These are phyloP conservation scores for Heritiera fomes DNA, from an alignment of 345 rosid species.

Conservation along the genomic window DNA sequence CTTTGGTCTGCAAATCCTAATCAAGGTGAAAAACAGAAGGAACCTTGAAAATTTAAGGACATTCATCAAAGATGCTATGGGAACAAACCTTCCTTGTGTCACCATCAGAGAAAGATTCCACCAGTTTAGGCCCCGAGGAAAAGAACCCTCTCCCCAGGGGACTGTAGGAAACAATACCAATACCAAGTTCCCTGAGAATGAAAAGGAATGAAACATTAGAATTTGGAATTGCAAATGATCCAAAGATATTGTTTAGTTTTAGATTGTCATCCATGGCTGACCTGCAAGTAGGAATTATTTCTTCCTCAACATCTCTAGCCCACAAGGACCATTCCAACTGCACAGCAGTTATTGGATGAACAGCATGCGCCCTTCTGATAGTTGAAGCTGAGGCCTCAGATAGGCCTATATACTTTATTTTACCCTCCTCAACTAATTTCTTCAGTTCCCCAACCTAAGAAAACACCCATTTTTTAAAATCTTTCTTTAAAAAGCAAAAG, in stretches of 20 bases:
- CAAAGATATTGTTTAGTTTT: not conserved
- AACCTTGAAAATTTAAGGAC: not conserved
- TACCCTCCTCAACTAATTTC: conserved; percentile 72
- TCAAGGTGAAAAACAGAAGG: not conserved
- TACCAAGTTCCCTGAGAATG: too few relatives aligned
- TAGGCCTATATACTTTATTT: conserved; percentile 67
- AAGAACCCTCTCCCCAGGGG: too few relatives aligned
- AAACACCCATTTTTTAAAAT: not conserved
- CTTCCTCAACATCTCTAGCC: conserved; percentile 77
- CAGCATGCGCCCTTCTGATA: conserved; percentile 74
- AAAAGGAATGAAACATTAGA: not conserved
- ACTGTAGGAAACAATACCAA: too few relatives aligned
- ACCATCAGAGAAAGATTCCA: conserved; percentile 36
- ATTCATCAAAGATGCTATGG: not conserved
- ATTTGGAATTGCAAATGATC: not conserved
- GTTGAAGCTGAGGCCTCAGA: conserved; percentile 81
- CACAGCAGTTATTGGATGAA: conserved; percentile 70
- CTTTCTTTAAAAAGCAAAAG: not conserved
- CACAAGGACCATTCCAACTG: conserved; percentile 83
- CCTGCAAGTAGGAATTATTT: conserved; percentile 17
- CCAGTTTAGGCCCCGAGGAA: conserved; percentile 32
- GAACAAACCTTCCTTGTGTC: conserved; percentile 47
- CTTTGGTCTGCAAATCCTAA: not conserved
- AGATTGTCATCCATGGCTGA: not conserved
- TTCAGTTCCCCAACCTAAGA: conserved; percentile 45